Evolutionary conservation across 78 protist species (phyloP), one percentile per base, ranked within the genome.

Genomic region (Tieghemostelium lacteum): DNA sequence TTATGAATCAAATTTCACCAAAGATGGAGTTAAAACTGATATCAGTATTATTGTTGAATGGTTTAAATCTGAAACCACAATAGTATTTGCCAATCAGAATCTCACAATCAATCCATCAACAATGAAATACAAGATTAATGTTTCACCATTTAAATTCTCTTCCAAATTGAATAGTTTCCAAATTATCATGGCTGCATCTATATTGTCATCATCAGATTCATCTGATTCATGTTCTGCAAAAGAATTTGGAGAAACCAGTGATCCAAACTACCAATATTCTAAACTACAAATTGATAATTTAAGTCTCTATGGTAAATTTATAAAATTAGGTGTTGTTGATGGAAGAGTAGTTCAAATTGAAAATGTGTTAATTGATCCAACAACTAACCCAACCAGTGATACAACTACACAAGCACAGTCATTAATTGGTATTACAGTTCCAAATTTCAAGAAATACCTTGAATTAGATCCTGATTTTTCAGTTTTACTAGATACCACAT

Each of bases 111-210:
- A 42, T 54, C 72, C 88, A 55, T 66, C 64, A 14, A 34, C 76
- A 2, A 36, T 66, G 24, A 78, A 78, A 39, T 66, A 52, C 58
- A 66, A 71, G 3, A 66, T 78, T 19, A n/a, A 33, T 17, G 17
- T 78, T 22, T 49, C 22, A 40, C 29, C 7, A 1, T 78, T 28
- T 39, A 34, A 22, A 28, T 78, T 78, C n/a, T 8, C 8, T 14
- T 28, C 10, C 60, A 3, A 19, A 7, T 54, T 66, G 2, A 26
- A 31, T 24, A 33, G 36, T 2, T 40, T 78, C 19, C 75, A 78
- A 66, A 31, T 78, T 2, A 52, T 66, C 7, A 64, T 78, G 76
- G 40, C 40, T 3, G 75, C 88, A 37, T 45, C 88, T 1, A 33
- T 78, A 5, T 1, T 12, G 19, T 22, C 67, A 3, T 49, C 64